Percentiles rank a stretch among this genome's conserved stretches.
Evolutionary conservation across 495 filamentous ascomycete genomes (phyloP).

Genomic region (Talaromyces adpressus): DNA sequence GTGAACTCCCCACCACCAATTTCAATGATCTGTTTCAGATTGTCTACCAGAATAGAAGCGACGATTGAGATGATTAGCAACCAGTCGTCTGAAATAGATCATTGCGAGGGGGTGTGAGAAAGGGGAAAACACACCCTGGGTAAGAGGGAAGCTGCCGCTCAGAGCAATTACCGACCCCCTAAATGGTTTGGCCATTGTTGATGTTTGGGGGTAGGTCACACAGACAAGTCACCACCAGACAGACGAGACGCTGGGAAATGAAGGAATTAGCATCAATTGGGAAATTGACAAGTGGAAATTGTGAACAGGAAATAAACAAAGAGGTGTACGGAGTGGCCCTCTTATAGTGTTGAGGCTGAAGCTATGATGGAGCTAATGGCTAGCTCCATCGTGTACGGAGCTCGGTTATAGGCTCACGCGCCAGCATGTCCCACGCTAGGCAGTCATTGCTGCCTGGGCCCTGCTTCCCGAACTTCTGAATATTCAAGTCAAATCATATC

Average conservation of each 20-base stretch:
- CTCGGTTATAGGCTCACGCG: background rate
- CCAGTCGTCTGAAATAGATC: conserved; percentile 9
- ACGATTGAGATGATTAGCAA: conserved; percentile 14
- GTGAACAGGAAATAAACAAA: background rate
- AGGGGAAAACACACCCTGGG: too few species aligned
- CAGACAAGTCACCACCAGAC: background rate
- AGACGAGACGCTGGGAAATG: background rate
- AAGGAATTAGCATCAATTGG: background rate
- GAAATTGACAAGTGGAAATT: background rate
- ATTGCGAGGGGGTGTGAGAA: conserved; percentile 15
- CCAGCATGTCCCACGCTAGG: background rate
- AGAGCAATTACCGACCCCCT: conserved; percentile 46
- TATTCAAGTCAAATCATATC: background rate
- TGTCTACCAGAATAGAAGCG: conserved; percentile 16
- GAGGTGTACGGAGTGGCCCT: background rate
- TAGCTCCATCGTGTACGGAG: background rate
- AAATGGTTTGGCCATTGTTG: conserved; percentile 26
- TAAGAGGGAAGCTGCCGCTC: conserved; percentile 51
- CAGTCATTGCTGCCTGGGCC: conserved; percentile 2
- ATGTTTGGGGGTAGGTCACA: background rate
- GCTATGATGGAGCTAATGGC: background rate
- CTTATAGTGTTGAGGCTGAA: background rate
- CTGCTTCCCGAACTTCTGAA: background rate
- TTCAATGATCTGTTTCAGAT: conserved; percentile 32
- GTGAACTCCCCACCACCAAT: conserved; percentile 42